These are phyloP conservation scores for Fusarium oxysporum DNA, from an alignment of 2,329 filamentous ascomycete genomes.

Conservation along the genomic window DNA sequence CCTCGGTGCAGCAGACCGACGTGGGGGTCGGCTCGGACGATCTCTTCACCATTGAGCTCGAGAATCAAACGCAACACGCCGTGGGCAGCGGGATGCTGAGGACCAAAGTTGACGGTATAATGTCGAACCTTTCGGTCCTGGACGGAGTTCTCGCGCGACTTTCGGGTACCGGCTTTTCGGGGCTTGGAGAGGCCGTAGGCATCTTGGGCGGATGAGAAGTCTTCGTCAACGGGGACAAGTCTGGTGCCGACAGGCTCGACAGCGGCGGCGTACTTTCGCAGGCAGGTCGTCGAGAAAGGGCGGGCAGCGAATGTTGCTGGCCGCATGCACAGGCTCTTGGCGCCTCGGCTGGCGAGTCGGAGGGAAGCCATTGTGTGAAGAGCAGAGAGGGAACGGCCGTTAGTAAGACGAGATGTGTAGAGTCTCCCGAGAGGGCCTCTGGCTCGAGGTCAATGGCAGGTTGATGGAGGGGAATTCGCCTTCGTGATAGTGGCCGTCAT, in stretches of 20 bases:
- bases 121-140: conserved; percentile 88
- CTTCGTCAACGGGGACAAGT: conserved; percentile 72
- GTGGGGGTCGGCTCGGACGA: conserved; percentile 95
- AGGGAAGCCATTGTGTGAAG: conserved; percentile 74
- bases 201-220: conserved; percentile 68
- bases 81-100: conserved; percentile 98
- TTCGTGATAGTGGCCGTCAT: conserved; percentile 50
- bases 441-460: conserved; percentile 52
- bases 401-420: conserved; percentile 45
- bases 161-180: conserved; percentile 57
- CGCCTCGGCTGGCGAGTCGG: conserved; percentile 77
- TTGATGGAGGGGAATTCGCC: conserved; percentile 48
- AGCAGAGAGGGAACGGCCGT: conserved; percentile 43
- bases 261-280: conserved; percentile 72
- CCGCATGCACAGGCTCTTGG: conserved; percentile 73
- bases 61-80: conserved; percentile 97
- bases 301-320: conserved; percentile 60
- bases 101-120: conserved; percentile 99
- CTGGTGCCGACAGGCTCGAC: conserved; percentile 63
- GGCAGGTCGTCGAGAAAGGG: conserved; percentile 73
- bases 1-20: conserved; percentile 96
- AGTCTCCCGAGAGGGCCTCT: conserved; percentile 51
- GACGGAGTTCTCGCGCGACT: conserved; percentile 61
- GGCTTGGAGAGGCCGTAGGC: conserved; percentile 60
- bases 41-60: conserved; percentile 97